These are phyloP conservation scores for Colletotrichum nymphaeae DNA, from an alignment of 2,329 filamentous ascomycete species.

Conservation along the genomic window DNA sequence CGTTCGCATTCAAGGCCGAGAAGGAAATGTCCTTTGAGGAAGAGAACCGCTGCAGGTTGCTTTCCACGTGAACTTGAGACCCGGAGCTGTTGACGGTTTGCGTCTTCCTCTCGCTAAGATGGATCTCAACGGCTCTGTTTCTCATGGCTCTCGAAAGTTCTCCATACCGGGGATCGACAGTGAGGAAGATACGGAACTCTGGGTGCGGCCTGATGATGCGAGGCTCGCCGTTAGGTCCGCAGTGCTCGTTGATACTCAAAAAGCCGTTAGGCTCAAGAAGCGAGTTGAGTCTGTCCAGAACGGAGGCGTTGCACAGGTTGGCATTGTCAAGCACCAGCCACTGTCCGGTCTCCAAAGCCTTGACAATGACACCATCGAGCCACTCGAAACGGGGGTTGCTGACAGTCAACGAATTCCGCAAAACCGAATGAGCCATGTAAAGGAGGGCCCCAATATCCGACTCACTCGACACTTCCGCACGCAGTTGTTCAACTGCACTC, in stretches of 20 bases:
- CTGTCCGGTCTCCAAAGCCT: conserved; percentile 84
- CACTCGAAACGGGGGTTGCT: conserved; percentile 90
- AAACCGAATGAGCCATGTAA: conserved; percentile 59
- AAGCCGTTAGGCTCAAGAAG: conserved; percentile 90
- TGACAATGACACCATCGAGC: conserved; percentile 92
- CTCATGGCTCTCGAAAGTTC: conserved; percentile 97
- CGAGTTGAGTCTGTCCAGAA: conserved; percentile 94
- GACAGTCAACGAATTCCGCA: conserved; percentile 66
- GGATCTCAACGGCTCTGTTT: conserved; percentile 93
- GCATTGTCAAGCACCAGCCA: conserved; percentile 98
- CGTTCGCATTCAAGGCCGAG: conserved; percentile 38
- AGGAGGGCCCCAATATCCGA: conserved; percentile 61
- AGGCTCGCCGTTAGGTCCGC: conserved; percentile 82
- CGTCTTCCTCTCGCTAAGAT: conserved; percentile 65
- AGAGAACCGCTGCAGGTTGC: conserved; percentile 60
- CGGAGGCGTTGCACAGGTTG: conserved; percentile 94
- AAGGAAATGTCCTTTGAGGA: conserved; percentile 48
- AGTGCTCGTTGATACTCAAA: conserved; percentile 93
- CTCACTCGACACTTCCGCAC: conserved; percentile 53
- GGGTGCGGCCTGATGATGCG: conserved; percentile 84
- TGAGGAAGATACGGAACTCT: conserved; percentile 92
- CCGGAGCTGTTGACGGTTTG: conserved; percentile 46
- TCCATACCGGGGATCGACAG: conserved; percentile 90
- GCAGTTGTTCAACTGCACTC: conserved; percentile 51
- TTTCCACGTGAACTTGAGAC: conserved; percentile 60